These are phyloP conservation scores for Colletotrichum echinochloae DNA, from an alignment of 2,329 filamentous ascomycete species.

Conservation along the genomic window DNA sequence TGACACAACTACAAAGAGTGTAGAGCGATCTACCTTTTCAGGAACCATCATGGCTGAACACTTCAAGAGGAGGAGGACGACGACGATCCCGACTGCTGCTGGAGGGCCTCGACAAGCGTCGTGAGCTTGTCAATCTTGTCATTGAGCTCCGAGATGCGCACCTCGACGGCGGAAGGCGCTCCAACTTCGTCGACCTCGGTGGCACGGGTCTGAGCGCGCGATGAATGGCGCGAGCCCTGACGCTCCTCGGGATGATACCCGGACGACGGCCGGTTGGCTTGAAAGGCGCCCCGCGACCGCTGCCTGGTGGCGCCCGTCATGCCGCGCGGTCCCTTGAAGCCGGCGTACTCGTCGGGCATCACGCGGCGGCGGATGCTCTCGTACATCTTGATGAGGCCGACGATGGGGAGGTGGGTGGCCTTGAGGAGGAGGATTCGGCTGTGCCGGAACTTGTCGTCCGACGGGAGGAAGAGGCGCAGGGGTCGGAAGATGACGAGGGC, in stretches of 20 bases:
- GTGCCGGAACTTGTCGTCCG: constrained; percentile 71
- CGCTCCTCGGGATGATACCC: constrained; percentile 41
- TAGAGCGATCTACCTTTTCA: background rate
- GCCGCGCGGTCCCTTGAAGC: constrained; percentile 60
- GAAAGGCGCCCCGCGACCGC: constrained; percentile 42
- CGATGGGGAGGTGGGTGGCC: constrained; percentile 74
- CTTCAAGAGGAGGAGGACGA: constrained; percentile 6
- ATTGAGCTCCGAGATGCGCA: constrained; percentile 65
- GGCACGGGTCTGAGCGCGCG: constrained; percentile 38
- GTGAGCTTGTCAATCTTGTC: constrained; percentile 71
- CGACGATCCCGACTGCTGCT: constrained; percentile 46
- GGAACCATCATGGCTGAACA: background rate
- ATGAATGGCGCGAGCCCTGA: constrained; percentile 23
- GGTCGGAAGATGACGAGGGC: constrained; percentile 79
- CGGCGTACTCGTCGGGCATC: constrained; percentile 57
- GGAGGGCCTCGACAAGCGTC: constrained; percentile 62
- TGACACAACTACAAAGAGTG: background rate
- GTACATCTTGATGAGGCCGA: constrained; percentile 76
- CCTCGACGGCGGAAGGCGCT: constrained; percentile 58
- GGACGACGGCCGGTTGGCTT: constrained; percentile 42
- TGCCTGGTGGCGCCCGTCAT: constrained; percentile 44
- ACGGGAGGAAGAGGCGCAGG: constrained; percentile 74
- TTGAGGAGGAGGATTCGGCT: constrained; percentile 73
- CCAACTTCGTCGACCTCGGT: constrained; percentile 50
- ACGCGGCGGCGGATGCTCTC: constrained; percentile 63